Conservation (phyloP, 1,139 yeast species). For the Pneumocystis carinii region DNA sequence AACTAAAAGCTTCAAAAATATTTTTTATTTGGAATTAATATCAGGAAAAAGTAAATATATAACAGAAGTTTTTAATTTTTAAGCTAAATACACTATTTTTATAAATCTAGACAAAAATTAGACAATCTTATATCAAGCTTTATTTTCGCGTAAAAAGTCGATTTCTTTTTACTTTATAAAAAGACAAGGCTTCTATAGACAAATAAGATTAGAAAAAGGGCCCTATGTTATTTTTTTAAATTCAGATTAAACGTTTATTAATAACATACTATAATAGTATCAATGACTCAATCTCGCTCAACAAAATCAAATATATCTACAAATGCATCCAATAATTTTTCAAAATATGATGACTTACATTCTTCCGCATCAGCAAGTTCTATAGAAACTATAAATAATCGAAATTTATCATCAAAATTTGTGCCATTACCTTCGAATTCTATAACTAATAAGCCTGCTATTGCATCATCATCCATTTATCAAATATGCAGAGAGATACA, state of each 20-base stretch:
- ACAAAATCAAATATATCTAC: background rate
- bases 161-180: background rate
- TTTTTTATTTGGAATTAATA: background rate
- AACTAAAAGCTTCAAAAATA: background rate
- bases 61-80: background rate
- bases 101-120: background rate
- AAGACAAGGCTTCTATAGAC: background rate
- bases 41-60: background rate
- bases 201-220: background rate
- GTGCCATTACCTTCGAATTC: background rate
- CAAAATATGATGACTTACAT: background rate
- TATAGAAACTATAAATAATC: background rate
- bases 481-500: slow-evolving; percentile 52
- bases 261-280: background rate
- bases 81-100: background rate
- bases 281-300: background rate
- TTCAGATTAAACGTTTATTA: background rate
- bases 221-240: background rate
- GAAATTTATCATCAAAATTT: background rate
- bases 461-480: slow-evolving; percentile 55
- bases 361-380: background rate
- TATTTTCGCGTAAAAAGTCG: background rate
- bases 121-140: background rate
- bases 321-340: background rate
- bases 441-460: slow-evolving; percentile 29